Percentiles rank a stretch among this genome's conserved stretches.
Evolutionary conservation across 208 protist genomes (phyloP).

Genomic region (Wallacemonas sp.): DNA sequence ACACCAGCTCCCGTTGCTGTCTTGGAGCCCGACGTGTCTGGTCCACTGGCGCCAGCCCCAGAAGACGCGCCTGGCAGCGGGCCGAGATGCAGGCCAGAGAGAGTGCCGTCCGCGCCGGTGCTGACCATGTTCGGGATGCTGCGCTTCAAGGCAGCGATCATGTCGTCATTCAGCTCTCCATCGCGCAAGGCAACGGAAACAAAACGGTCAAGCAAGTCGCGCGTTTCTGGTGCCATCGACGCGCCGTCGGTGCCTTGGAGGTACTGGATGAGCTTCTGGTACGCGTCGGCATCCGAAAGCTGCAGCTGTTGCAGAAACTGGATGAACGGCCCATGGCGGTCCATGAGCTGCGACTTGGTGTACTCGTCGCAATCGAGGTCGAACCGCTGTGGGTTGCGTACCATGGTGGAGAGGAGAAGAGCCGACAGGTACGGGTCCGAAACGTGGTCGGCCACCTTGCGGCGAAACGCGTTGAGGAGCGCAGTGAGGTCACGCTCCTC

Average conservation of each 20-base stretch:
- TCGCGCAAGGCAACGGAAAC: slow-evolving; percentile 52
- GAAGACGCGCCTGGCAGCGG: neutral
- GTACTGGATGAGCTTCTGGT: slow-evolving; percentile 67
- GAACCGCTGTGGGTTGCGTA: slow-evolving; percentile 72
- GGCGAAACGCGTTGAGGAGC: slow-evolving; percentile 72
- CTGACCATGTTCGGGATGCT: slow-evolving; percentile 46
- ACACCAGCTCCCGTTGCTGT: neutral
- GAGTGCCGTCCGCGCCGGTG: neutral
- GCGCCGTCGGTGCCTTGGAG: slow-evolving; percentile 31
- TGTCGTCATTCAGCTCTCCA: slow-evolving; percentile 30
- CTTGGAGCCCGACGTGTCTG: too few species aligned
- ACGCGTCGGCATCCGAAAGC: slow-evolving; percentile 47
- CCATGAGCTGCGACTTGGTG: slow-evolving; percentile 52
- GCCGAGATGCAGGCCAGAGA: neutral
- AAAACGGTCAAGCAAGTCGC: slow-evolving; percentile 47
- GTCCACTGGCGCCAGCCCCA: too few species aligned
- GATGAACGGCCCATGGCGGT: slow-evolving; percentile 68
- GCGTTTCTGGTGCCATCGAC: slow-evolving; percentile 29
- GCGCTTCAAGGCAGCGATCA: slow-evolving; percentile 57
- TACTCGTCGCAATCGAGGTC: slow-evolving; percentile 64
- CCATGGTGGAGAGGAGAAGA: slow-evolving; percentile 65
- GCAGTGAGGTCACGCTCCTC: slow-evolving; percentile 72
- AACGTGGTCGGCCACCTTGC: slow-evolving; percentile 59
- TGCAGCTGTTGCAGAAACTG: slow-evolving; percentile 68
- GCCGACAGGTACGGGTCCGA: slow-evolving; percentile 62